Percentiles rank a stretch among this genome's conserved stretches.
Conservation (phyloP, 306 rosid genomes). For the Pyrus communis region DNA sequence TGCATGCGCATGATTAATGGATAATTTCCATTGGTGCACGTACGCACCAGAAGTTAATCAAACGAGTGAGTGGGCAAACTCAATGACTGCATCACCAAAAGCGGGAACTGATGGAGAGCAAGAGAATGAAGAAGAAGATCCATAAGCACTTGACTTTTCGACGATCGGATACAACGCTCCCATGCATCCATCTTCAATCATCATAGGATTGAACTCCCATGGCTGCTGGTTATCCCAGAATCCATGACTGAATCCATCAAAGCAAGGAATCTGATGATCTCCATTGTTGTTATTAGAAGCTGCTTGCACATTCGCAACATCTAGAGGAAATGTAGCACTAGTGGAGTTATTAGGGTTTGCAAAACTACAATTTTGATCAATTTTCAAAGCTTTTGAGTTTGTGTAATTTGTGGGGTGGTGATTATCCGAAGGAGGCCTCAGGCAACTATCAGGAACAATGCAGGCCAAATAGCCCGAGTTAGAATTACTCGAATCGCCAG, state of each 20-base stretch:
- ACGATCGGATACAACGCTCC: slow-evolving; percentile 35
- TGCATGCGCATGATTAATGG: slow-evolving; percentile 5
- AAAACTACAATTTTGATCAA: slow-evolving; percentile 23
- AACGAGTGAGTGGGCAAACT: slow-evolving; percentile 53
- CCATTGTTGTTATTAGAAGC: slow-evolving; percentile 15
- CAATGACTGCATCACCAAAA: slow-evolving; percentile 38
- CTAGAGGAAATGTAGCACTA: slow-evolving; percentile 26
- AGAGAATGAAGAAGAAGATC: slow-evolving; percentile 33
- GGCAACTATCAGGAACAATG: slow-evolving; percentile 88
- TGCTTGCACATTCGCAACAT: slow-evolving; percentile 9
- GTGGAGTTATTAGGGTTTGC: slow-evolving; percentile 12
- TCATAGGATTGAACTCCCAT: slow-evolving; percentile 39
- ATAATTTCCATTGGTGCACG: background rate
- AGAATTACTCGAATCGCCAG: slow-evolving; percentile 25
- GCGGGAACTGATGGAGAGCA: slow-evolving; percentile 51
- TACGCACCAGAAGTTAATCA: slow-evolving; percentile 11
- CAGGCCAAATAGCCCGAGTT: slow-evolving; percentile 93
- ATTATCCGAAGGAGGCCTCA: slow-evolving; percentile 49
- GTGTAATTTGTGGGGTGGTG: background rate
- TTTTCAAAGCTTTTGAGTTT: slow-evolving; percentile 16
- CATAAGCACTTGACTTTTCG: slow-evolving; percentile 25
- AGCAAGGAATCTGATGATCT: slow-evolving; percentile 29
- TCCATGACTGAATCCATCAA: slow-evolving; percentile 47
- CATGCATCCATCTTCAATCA: slow-evolving; percentile 52
- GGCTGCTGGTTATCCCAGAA: slow-evolving; percentile 31